phyloP scores from a whole-genome alignment of 495 filamentous ascomycete species.

The Podospora anserina region DNA sequence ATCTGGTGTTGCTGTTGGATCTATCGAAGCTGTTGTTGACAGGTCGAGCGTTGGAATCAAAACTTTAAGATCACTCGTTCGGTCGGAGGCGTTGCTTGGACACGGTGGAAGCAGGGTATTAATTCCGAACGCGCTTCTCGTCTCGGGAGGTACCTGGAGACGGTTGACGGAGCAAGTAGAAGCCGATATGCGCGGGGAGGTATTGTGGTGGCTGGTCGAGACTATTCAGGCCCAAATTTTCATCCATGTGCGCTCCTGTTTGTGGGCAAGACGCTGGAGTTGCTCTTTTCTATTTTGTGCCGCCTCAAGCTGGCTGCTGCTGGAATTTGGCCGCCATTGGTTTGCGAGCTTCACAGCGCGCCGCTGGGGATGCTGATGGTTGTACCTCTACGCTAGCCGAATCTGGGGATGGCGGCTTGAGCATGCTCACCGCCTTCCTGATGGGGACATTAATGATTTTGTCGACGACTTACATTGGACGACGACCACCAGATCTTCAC shows the following conservation, averaged over 20 bases:
- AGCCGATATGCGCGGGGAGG: neutral
- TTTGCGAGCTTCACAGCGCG: conserved; percentile 10
- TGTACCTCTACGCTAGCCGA: neutral
- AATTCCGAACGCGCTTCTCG: neutral
- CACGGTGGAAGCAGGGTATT: neutral
- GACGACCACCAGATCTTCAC: neutral
- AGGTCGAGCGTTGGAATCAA: neutral
- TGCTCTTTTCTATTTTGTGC: conserved; percentile 5
- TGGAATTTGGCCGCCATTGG: conserved; percentile 14
- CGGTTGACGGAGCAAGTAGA: neutral
- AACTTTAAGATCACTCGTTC: neutral
- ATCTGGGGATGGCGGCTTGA: neutral
- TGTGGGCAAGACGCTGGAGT: neutral
- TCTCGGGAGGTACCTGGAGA: neutral
- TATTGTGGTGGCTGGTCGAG: neutral
- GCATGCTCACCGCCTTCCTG: conserved; percentile 5
- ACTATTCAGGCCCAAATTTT: neutral
- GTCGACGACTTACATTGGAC: neutral
- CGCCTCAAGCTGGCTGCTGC: neutral
- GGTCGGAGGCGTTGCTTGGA: neutral
- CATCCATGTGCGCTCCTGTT: neutral
- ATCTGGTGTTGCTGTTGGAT: neutral
- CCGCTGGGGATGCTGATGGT: conserved; percentile 7
- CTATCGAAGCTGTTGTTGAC: neutral
- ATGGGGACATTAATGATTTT: neutral